These are phyloP conservation scores for Suillus spraguei DNA, from an alignment of 768 basidiomycete genomes.

Conservation along the genomic window DNA sequence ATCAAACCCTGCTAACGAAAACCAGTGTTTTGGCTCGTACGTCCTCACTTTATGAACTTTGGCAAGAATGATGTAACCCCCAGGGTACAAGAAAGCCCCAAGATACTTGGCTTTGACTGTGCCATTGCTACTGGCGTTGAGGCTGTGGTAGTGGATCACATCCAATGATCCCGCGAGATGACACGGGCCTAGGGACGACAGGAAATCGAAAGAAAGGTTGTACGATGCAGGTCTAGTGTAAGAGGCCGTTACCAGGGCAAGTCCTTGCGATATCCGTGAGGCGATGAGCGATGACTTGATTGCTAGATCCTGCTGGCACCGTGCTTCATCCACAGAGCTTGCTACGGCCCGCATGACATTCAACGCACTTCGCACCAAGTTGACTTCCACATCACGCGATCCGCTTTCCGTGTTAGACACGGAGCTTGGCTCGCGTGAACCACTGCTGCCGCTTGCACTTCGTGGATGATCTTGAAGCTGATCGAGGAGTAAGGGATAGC, in stretches of 20 bases:
- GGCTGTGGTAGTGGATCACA: constrained; percentile 71
- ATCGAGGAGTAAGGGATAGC: constrained; percentile 88
- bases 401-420: background rate
- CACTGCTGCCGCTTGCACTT: constrained; percentile 7
- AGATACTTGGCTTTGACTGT: constrained; percentile 82
- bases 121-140: constrained; percentile 43
- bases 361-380: constrained; percentile 45
- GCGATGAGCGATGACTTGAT: constrained; percentile 68
- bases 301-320: constrained; percentile 62
- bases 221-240: constrained; percentile 36
- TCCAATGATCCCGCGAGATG: constrained; percentile 85
- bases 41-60: constrained; percentile 80
- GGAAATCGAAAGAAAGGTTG: constrained; percentile 53
- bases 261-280: constrained; percentile 57
- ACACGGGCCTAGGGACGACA: constrained; percentile 78
- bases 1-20: constrained; percentile 74
- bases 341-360: constrained; percentile 79
- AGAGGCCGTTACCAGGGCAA: constrained; percentile 30
- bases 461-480: constrained; percentile 47
- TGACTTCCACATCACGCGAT: constrained; percentile 9
- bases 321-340: constrained; percentile 79
- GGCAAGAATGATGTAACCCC: constrained; percentile 84
- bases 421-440: constrained; percentile 8
- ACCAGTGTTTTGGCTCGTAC: constrained; percentile 91
- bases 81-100: constrained; percentile 85